Evolutionary conservation across 2,329 filamentous ascomycete species (phyloP).

Genomic region (Neocatenulostroma microsporum): DNA sequence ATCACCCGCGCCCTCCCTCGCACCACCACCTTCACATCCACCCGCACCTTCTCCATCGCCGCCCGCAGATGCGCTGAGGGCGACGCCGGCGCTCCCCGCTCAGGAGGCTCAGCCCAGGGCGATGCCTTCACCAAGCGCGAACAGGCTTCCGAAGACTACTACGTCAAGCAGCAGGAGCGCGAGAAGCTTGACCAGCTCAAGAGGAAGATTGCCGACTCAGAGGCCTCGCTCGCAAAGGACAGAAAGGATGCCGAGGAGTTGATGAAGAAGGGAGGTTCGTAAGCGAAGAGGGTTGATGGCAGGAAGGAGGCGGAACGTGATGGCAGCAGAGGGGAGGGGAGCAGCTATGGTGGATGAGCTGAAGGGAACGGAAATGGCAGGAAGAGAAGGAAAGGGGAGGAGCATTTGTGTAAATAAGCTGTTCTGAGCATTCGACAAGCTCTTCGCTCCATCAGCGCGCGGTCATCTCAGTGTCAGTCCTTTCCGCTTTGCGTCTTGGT

Average conservation of each 20-base stretch:
- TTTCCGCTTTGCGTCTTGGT: too few relatives aligned
- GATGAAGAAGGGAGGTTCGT: slow-evolving; percentile 15
- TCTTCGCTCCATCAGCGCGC: background rate
- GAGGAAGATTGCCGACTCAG: slow-evolving; percentile 27
- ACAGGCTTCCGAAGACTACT: slow-evolving; percentile 73
- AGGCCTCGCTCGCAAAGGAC: slow-evolving; percentile 19
- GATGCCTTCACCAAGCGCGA: slow-evolving; percentile 92
- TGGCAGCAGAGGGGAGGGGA: background rate
- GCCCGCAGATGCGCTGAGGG: slow-evolving; percentile 37
- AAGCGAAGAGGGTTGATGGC: background rate
- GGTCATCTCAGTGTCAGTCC: too few relatives aligned
- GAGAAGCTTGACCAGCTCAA: slow-evolving; percentile 55
- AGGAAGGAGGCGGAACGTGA: too few relatives aligned
- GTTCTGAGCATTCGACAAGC: background rate
- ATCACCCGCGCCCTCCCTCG: slow-evolving; percentile 35
- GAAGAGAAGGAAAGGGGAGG: background rate
- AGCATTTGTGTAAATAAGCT: background rate
- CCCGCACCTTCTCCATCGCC: slow-evolving; percentile 36
- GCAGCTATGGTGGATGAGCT: background rate
- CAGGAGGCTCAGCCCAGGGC: slow-evolving; percentile 46
- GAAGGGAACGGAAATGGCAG: background rate
- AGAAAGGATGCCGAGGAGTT: slow-evolving; percentile 16
- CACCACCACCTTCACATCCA: slow-evolving; percentile 26
- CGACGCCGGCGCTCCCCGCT: slow-evolving; percentile 36
- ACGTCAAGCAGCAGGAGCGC: slow-evolving; percentile 79